Conservation (phyloP, 768 basidiomycete species). For the Suillus subaureus region DNA sequence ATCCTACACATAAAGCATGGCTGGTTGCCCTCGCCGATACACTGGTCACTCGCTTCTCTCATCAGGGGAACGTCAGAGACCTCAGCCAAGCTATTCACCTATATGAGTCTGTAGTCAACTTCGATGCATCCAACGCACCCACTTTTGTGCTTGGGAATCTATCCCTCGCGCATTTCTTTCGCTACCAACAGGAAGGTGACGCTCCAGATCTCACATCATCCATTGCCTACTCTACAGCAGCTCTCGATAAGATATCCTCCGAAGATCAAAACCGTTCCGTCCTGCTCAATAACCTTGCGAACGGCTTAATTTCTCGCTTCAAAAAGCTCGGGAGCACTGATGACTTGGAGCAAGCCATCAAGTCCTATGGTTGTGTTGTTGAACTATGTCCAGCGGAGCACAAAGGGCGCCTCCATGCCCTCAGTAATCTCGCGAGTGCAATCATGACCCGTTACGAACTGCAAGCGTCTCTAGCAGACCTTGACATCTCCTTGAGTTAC, state of each 20-base stretch:
- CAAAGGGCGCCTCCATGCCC: neutral
- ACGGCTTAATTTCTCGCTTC: conserved; percentile 11
- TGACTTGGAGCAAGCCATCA: conserved; percentile 18
- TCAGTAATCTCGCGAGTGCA: conserved; percentile 31
- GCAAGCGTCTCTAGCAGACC: conserved; percentile 17
- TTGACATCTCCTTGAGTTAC: conserved; percentile 19
- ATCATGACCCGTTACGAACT: conserved; percentile 32
- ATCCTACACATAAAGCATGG: conserved; percentile 6
- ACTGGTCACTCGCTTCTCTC: conserved; percentile 17
- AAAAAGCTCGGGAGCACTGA: conserved; percentile 9
- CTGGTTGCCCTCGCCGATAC: conserved; percentile 19
- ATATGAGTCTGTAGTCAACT: conserved; percentile 24
- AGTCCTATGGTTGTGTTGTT: conserved; percentile 17
- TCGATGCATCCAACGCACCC: conserved; percentile 8
- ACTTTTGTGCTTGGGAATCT: neutral
- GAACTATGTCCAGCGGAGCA: neutral
- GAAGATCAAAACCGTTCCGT: conserved; percentile 17
- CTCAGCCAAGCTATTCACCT: conserved; percentile 24
- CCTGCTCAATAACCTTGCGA: neutral
- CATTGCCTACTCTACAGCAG: conserved; percentile 30
- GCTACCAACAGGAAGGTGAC: conserved; percentile 27
- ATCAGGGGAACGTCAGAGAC: conserved; percentile 13
- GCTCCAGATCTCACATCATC: conserved; percentile 29
- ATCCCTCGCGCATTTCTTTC: conserved; percentile 12
- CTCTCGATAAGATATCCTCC: conserved; percentile 14